A percentile compares a stretch with the other conserved stretches of the same genome.
Evolutionary conservation across 2,329 filamentous ascomycete genomes (phyloP).

Genomic region (Phyllosticta paracitricarpa): DNA sequence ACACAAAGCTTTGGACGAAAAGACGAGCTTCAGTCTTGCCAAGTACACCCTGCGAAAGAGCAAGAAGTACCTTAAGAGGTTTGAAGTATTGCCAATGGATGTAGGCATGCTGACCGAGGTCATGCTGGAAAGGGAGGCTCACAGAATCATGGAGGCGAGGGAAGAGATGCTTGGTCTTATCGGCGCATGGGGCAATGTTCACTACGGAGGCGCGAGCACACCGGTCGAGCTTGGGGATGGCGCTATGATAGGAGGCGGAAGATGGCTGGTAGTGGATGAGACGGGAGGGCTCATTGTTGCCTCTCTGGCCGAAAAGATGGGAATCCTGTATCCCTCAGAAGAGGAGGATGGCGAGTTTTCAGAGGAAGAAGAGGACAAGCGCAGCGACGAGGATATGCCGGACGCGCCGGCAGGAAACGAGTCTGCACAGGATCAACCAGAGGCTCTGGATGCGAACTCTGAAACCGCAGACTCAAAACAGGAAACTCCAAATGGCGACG

Average conservation of each 20-base stretch:
- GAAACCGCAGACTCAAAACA: neutral
- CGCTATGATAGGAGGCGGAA: conserved; percentile 38
- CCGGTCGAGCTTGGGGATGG: conserved; percentile 19
- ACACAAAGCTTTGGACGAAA: conserved; percentile 83
- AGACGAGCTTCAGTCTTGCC: conserved; percentile 84
- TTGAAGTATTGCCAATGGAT: conserved; percentile 76
- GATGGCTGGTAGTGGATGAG: conserved; percentile 81
- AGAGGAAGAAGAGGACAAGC: conserved; percentile 16
- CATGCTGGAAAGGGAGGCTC: conserved; percentile 70
- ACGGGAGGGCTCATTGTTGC: conserved; percentile 75
- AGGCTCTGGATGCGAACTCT: neutral
- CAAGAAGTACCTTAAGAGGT: conserved; percentile 84
- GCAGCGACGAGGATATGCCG: neutral
- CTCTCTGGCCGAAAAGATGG: conserved; percentile 81
- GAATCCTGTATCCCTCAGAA: conserved; percentile 53
- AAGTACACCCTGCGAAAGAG: conserved; percentile 95
- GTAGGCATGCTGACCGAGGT: conserved; percentile 66
- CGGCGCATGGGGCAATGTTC: conserved; percentile 83
- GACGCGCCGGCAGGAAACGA: conserved; percentile 8
- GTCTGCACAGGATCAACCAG: neutral
- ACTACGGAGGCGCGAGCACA: conserved; percentile 48
- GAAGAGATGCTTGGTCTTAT: conserved; percentile 75
- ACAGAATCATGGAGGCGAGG: conserved; percentile 74
- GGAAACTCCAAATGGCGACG: neutral
- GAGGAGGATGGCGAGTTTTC: conserved; percentile 18